Evolutionary conservation across 1,139 yeast genomes (phyloP).

Genomic region (Diutina siamensis): DNA sequence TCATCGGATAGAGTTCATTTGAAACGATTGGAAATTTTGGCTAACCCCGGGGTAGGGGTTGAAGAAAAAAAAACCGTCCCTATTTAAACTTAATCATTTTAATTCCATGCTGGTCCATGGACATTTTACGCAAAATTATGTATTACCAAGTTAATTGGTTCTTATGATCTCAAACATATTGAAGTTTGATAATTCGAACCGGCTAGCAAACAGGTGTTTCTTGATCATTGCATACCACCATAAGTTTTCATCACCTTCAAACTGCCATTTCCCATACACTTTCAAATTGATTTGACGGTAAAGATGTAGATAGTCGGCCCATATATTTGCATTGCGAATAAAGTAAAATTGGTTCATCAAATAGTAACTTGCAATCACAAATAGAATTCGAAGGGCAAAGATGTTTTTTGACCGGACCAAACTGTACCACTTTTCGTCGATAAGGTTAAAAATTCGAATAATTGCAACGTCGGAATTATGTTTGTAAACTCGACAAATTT

Average conservation of each 20-base stretch:
- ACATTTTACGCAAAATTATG: too few relatives aligned
- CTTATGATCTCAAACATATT: not conserved
- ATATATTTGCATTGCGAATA: not conserved
- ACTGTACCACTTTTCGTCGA: not conserved
- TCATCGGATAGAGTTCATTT: not conserved
- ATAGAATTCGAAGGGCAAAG: not conserved
- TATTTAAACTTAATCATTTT: too few relatives aligned
- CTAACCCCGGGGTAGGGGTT: not conserved
- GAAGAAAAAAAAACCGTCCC: too few relatives aligned
- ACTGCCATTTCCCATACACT: not conserved
- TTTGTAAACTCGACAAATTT: not conserved
- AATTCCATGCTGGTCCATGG: not conserved
- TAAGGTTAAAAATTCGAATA: not conserved
- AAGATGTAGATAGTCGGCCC: not conserved
- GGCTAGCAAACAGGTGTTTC: not conserved
- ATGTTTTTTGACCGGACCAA: not conserved
- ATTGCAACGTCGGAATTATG: not conserved
- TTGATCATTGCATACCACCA: not conserved
- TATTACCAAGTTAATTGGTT: too few relatives aligned
- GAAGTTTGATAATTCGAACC: not conserved
- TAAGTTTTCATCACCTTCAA: not conserved
- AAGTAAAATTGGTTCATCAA: not conserved
- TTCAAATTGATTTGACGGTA: not conserved
- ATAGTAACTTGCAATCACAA: not conserved
- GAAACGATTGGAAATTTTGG: not conserved